Evolutionary conservation across 371 early-diverging fungal species (phyloP).

Genomic region (Lichtheimia hyalospora): DNA sequence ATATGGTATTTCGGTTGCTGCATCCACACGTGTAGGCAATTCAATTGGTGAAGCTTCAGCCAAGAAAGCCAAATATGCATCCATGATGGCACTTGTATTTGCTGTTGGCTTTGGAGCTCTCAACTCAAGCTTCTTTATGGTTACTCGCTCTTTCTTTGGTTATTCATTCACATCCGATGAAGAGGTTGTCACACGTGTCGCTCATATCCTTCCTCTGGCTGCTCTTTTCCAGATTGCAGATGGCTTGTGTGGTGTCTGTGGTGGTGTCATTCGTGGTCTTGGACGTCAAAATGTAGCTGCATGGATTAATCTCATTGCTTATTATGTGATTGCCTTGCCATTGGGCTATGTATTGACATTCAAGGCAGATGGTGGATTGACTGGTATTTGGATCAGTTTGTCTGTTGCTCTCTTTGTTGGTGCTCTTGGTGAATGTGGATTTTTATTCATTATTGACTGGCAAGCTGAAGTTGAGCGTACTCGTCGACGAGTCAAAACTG

Average conservation of each 20-base stretch:
- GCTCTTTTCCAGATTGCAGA: conserved; percentile 84
- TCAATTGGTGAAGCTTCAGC: conserved; percentile 55
- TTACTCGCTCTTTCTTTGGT: conserved; percentile 53
- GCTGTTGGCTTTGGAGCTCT: conserved; percentile 40
- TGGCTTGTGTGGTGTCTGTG: conserved; percentile 64
- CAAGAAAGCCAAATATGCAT: conserved; percentile 43
- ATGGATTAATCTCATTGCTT: conserved; percentile 64
- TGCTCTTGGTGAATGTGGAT: conserved; percentile 40
- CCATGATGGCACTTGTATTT: conserved; percentile 47
- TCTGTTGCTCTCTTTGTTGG: conserved; percentile 56
- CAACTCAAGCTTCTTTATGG: conserved; percentile 37
- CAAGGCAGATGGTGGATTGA: conserved; percentile 50
- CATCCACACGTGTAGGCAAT: conserved; percentile 84
- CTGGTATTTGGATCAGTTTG: conserved; percentile 71
- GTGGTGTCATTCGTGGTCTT: conserved; percentile 73
- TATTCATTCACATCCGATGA: conserved; percentile 70
- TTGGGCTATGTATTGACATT: conserved; percentile 66
- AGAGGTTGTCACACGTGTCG: conserved; percentile 68
- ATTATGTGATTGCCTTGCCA: conserved; percentile 72
- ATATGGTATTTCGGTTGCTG: conserved; percentile 71
- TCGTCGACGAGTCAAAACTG: conserved; percentile 29
- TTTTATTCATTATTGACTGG: conserved; percentile 50
- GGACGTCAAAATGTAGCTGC: conserved; percentile 76
- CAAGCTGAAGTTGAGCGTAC: conserved; percentile 40
- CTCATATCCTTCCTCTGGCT: conserved; percentile 71